Evolutionary conservation across 495 filamentous ascomycete genomes (phyloP).

Genomic region (Aspergillus nidulans): DNA sequence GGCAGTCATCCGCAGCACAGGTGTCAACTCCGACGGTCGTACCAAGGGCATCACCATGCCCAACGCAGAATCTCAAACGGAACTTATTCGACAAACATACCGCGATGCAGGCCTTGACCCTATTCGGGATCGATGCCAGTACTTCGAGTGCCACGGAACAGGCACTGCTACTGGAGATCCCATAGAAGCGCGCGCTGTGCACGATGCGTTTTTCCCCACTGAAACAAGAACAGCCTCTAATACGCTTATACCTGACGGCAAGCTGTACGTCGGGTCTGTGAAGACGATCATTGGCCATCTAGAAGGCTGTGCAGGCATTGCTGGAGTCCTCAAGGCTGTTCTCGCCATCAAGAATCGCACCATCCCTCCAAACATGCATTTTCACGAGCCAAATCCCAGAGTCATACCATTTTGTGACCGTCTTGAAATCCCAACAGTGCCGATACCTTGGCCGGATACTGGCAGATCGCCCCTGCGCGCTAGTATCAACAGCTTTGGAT

Average conservation of each 20-base stretch:
- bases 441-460: neutral
- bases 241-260: too few relatives aligned
- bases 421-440: neutral
- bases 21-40: conserved; percentile 35
- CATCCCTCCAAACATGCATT: neutral
- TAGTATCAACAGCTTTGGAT: conserved; percentile 3
- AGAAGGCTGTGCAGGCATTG: neutral
- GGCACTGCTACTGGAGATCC: conserved; percentile 42
- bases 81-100: conserved; percentile 32
- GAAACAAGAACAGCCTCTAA: neutral
- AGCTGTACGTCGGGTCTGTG: neutral
- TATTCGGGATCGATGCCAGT: conserved; percentile 29
- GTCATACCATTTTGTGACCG: neutral
- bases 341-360: neutral
- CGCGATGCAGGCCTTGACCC: conserved; percentile 30
- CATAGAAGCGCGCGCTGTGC: conserved; percentile 34
- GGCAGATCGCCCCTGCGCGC: neutral
- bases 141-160: conserved; percentile 39
- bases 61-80: conserved; percentile 26
- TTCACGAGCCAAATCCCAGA: neutral
- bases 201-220: conserved; percentile 21
- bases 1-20: conserved; percentile 33
- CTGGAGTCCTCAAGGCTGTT: neutral
- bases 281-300: neutral
- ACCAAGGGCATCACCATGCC: conserved; percentile 18